A percentile compares a stretch with the other conserved stretches of the same genome.
Conservation (phyloP, 2,329 filamentous ascomycete species). For the Clathrospora elynae region DNA sequence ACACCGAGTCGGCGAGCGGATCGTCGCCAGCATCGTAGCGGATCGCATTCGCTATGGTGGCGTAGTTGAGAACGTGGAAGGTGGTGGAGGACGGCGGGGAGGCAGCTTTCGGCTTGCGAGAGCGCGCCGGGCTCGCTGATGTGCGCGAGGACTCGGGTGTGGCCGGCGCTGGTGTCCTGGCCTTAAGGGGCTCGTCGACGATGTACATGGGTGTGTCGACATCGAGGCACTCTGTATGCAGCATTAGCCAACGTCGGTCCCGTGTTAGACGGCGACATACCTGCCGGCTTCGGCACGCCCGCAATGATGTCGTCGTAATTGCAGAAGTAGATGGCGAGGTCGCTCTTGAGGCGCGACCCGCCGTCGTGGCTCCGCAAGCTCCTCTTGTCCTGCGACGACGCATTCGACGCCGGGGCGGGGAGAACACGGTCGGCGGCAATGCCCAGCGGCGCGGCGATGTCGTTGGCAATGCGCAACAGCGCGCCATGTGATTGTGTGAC, state of each 20-base stretch:
- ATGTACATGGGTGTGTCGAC: constrained; percentile 75
- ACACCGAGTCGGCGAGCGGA: constrained; percentile 62
- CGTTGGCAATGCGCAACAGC: constrained; percentile 52
- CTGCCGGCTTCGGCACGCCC: constrained; percentile 76
- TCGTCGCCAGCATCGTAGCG: constrained; percentile 51
- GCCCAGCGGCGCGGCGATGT: constrained; percentile 45
- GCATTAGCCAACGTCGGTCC: constrained; percentile 21
- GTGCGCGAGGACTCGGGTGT: constrained; percentile 27
- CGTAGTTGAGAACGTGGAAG: constrained; percentile 52
- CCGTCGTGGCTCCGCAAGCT: constrained; percentile 85
- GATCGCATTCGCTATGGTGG: constrained; percentile 43
- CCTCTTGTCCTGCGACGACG: constrained; percentile 62
- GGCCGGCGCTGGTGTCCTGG: constrained; percentile 27
- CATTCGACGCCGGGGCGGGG: constrained; percentile 25
- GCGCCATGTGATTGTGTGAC: constrained; percentile 52
- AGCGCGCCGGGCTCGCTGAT: constrained; percentile 33
- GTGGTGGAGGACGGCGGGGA: constrained; percentile 35
- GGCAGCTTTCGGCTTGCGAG: constrained; percentile 29
- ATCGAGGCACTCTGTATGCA: constrained; percentile 68
- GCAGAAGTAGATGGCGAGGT: constrained; percentile 86
- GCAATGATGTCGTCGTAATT: constrained; percentile 95
- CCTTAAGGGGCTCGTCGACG: constrained; percentile 60
- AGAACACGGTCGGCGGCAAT: constrained; percentile 40
- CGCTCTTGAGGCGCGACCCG: constrained; percentile 84
- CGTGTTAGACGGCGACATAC: constrained; percentile 55